Base-by-base conservation (phyloP, 257 asterid species). In the Solanum peruvianum region DNA sequence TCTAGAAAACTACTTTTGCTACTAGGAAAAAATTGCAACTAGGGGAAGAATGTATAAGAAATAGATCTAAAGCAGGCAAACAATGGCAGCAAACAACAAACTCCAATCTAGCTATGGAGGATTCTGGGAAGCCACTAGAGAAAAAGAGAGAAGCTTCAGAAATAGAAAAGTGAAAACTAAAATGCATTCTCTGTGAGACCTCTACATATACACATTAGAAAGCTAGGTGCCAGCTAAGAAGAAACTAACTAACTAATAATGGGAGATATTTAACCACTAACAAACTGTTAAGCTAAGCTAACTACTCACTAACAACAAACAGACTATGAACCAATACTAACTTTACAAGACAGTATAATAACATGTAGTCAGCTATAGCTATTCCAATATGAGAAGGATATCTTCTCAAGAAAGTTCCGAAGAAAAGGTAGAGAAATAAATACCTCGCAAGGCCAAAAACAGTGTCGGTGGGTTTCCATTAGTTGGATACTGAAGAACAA, bases 381-480 rank as follows among this genome's bases (percentile, higher is more conserved):
- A 31, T 31, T 69, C 76, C 42, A 70, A 70, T 29, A 80, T 27
- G 66, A 80, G 14, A 27, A 13, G 84, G 67, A 47, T 27, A 45
- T 80, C 84, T 45, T 80, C 27, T 47, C 27, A 80, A 80, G 84
- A 47, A 45, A 15, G 66, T 25, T 80, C 60, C 67, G 0, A 27
- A 47, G 64, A 80, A 80, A 25, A 80, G 37, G 62, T 82, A 47
- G 25, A 83, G 35, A 87, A 45, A 67, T n/a, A 56, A 84, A 12
- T 88, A 97, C 99, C 99, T 72, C 95, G 94, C 88, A 97, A 85
- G 88, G 89, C 95, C 90, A 97, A 88, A 91, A 97, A 97, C 82
- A 97, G 82, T 23, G 99, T 94, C 5, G 99, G 99, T 39, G 99
- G 99, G 83, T 97, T 97, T 92, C 98, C 99, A 88, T 95, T 97